Conservation (phyloP, 208 protist species). For the Crithidia brevicula region DNA sequence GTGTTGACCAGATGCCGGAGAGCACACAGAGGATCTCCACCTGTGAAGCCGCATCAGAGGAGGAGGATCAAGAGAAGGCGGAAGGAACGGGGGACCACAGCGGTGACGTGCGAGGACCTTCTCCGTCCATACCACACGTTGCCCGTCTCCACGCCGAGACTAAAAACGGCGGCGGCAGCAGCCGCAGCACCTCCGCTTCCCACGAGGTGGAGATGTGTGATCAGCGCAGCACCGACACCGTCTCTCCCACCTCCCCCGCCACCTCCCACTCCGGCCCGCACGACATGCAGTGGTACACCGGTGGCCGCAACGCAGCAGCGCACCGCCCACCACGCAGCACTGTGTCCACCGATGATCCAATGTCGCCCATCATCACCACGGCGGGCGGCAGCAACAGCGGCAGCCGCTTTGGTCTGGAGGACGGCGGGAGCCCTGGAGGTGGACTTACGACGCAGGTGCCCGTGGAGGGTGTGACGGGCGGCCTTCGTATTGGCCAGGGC, state of each 20-base stretch:
- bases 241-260: neutral
- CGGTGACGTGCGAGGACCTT: too few relatives aligned
- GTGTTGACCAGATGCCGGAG: too few relatives aligned
- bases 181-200: too few relatives aligned
- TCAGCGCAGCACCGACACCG: neutral
- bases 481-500: constrained; percentile 17
- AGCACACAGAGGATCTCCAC: too few relatives aligned
- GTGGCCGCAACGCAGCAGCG: neutral
- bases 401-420: constrained; percentile 3
- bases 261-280: constrained; percentile 6
- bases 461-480: constrained; percentile 10
- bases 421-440: neutral
- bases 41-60: too few relatives aligned
- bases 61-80: too few relatives aligned
- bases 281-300: constrained; percentile 26
- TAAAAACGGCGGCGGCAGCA: too few relatives aligned
- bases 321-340: constrained; percentile 14
- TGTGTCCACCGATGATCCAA: constrained; percentile 19
- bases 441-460: neutral
- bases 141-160: too few relatives aligned
- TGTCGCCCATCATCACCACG: constrained; percentile 2
- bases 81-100: too few relatives aligned
- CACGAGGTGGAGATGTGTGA: neutral
- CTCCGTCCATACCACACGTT: too few relatives aligned
- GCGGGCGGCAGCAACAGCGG: too few relatives aligned